These are phyloP conservation scores for Stachybotrys echinatus DNA, from an alignment of 2,329 filamentous ascomycete species.

Conservation along the genomic window DNA sequence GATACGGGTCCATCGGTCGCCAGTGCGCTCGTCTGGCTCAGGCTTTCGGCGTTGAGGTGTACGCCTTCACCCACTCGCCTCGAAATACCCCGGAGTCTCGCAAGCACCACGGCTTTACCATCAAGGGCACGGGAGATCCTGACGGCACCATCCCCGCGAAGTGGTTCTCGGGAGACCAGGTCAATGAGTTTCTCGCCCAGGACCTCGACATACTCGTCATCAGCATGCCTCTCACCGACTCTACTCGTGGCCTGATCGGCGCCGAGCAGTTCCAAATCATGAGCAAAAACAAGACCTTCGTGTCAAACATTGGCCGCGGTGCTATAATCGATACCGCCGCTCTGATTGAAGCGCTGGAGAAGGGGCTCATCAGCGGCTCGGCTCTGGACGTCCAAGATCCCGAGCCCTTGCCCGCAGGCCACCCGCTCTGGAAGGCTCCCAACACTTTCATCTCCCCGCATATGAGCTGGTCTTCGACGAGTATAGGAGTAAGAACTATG, in stretches of 20 bases:
- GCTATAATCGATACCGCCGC: conserved; percentile 37
- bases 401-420: conserved; percentile 60
- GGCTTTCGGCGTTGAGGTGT: conserved; percentile 60
- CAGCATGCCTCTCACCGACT: conserved; percentile 32
- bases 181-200: conserved; percentile 36
- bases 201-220: conserved; percentile 39
- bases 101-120: conserved; percentile 54
- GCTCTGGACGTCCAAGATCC: conserved; percentile 69
- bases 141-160: conserved; percentile 32
- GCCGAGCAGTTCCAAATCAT: conserved; percentile 36
- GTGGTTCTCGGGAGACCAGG: conserved; percentile 31
- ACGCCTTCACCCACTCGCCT: conserved; percentile 61
- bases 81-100: conserved; percentile 53
- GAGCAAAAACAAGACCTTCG: conserved; percentile 39
- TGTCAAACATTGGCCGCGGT: conserved; percentile 62
- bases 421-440: conserved; percentile 58
- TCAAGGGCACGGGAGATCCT: conserved; percentile 54
- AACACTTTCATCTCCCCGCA: conserved; percentile 55
- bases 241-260: conserved; percentile 36
- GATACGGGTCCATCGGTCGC: conserved; percentile 40
- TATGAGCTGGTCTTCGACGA: conserved; percentile 25
- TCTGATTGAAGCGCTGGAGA: conserved; percentile 49
- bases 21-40: conserved; percentile 42
- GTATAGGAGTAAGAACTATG: conserved; percentile 17
- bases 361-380: conserved; percentile 43